Evolutionary conservation across 1,284 basidiomycete genomes (phyloP), one percentile per base, ranked within the genome.

Genomic region (Porodaedalea pini): DNA sequence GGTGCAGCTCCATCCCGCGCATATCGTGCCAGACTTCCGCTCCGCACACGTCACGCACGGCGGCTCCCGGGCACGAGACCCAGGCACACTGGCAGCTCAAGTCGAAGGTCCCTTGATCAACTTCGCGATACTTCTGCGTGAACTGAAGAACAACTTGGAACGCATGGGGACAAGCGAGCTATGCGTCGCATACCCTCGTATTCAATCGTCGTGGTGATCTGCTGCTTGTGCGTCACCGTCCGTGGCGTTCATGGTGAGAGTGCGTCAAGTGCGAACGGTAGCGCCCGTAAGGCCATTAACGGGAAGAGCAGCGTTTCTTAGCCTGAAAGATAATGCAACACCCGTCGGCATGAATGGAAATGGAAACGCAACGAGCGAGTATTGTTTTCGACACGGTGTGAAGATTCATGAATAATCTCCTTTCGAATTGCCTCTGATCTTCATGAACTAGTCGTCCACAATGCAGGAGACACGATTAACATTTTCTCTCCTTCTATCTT

Each of bases 171-270:
- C 66, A 27, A 66, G 66, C 47, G 61, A 67, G 19, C 70, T 66
- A 61, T 61, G 60, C 25, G 63, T 72, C 39, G 59, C 66, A 8
- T 68, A 67, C 56, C 71, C 71, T n/a, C 2, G 65, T 66, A n/a
- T 71, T 72, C 65, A 70, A 67, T 61, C 31, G 41, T 23, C 54
- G 63, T 25, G 71, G 71, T 2, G 70, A 72, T 51, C 59, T 72
- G 3, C 56, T 72, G 11, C 69, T 72, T 57, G 69, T 71, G 61
- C 63, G n/a, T 71, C 43, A 53, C 11, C 13, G 41, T 58, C 19
- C 51, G 54, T 17, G 34, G 47, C 21, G 15, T 8, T 19, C 19
- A 21, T n/a, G 13, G 29, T n/a, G 31, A 36, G 8, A 41, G 39
- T 41, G 17, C 44, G 11, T 27, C 32, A 36, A 4, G n/a, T 1